These are phyloP conservation scores for Aspergillus sp. DNA, from an alignment of 2,329 filamentous ascomycete genomes.

Conservation along the genomic window DNA sequence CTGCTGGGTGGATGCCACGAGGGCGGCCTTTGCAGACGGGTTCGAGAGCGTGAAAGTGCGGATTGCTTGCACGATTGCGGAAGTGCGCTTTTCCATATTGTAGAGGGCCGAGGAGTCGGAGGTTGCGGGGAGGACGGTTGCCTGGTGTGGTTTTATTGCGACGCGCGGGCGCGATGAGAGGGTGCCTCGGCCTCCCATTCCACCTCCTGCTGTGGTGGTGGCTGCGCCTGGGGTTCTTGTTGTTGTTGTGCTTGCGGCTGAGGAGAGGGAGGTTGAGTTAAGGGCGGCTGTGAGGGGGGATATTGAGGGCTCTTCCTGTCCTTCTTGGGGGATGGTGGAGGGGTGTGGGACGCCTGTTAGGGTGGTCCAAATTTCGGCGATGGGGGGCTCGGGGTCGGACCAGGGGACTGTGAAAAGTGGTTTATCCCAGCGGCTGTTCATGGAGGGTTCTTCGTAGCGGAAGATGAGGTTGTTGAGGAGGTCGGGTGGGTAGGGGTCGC, in stretches of 20 bases:
- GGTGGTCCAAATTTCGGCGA: conserved; percentile 62
- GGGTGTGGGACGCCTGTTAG: conserved; percentile 42
- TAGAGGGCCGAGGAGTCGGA: conserved; percentile 45
- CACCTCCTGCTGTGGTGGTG: conserved; percentile 26
- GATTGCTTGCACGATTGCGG: conserved; percentile 42
- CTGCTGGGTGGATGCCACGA: conserved; percentile 25
- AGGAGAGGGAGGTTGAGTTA: conserved; percentile 22
- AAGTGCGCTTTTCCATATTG: conserved; percentile 44
- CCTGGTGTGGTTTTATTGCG: conserved; percentile 42
- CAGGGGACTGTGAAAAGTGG: conserved; percentile 63
- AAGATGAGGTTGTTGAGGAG: conserved; percentile 65
- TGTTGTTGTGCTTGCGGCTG: conserved; percentile 24
- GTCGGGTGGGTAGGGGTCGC: conserved; percentile 52
- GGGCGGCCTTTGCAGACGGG: conserved; percentile 38
- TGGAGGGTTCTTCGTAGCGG: conserved; percentile 67
- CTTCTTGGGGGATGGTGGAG: conserved; percentile 13
- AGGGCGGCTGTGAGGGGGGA: conserved; percentile 21
- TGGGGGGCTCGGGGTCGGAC: conserved; percentile 56
- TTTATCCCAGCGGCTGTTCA: conserved; percentile 65
- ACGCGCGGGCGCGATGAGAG: conserved; percentile 20
- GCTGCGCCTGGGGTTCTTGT: conserved; percentile 21
- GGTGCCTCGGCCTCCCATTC: conserved; percentile 10
- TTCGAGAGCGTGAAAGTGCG: conserved; percentile 40
- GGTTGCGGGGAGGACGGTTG: conserved; percentile 41
- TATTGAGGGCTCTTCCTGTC: not conserved